Base-by-base conservation (phyloP, 2,329 filamentous ascomycete species). In the Verticillium longisporum region DNA sequence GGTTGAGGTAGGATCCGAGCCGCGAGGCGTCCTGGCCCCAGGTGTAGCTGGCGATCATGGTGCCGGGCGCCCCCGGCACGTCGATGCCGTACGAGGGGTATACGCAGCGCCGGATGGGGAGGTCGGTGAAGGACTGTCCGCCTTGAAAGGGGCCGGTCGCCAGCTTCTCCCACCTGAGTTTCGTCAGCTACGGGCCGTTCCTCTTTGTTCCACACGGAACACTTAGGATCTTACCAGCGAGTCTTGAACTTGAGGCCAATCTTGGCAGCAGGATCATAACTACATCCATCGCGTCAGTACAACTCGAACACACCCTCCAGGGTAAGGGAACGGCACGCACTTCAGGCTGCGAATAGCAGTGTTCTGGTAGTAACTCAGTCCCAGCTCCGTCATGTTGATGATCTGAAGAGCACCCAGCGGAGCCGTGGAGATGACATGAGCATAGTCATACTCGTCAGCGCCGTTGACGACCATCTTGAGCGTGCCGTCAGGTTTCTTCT, bases 51-150 rank as follows among this genome's bases (percentile, higher is more conserved):
- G 66, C 67, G 33, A 69, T 67, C 67, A 69, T 69, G 38, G 66
- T 66, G 4, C 66, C 66, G 1, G 66, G 64, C 5, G 67, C 67
- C 38, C 56, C 60, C 9, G 58, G 50, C 18, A 66, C 56, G 57
- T 68, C 61, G 7, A 68, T n/a, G 4, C 67, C 67, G 33, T 73
- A 73, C 0, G 72, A 74, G 0, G 71, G 72, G 38, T 74, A 74
- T 1, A 74, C 71, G 1, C 67, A 71, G 26, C 69, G 68, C 0
- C 71, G 68, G 10, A 74, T 67, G 0, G 71, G 71, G 0, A 74
- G 65, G 37, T 74, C 71, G 4, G 72, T 67, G 55, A 61, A 68
- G 31, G 67, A 67, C 38, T 69, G 67, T 0, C 68, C 68, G 37
- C 67, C 68, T 37, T 66, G 50, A 59, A 68, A 68, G 9, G 63